Conservation (phyloP, 2,329 filamentous ascomycete species). For the Fusarium beomiforme region DNA sequence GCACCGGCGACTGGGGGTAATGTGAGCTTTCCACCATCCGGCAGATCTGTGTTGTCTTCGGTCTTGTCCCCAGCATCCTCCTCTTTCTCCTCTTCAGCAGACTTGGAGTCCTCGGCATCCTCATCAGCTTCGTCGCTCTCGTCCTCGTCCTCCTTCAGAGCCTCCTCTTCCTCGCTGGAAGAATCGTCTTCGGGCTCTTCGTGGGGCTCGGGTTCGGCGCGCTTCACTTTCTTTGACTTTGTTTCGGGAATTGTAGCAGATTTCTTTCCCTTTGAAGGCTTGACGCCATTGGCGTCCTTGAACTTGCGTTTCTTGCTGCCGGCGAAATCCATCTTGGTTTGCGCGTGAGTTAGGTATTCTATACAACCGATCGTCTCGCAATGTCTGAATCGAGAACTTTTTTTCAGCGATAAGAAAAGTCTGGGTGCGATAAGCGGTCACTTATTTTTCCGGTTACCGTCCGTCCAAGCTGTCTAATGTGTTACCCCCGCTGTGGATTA, state of each 20-base stretch:
- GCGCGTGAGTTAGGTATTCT: slow-evolving; percentile 23
- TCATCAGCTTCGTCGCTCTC: slow-evolving; percentile 45
- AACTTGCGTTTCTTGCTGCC: slow-evolving; percentile 58
- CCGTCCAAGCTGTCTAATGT: neutral
- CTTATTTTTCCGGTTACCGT: slow-evolving; percentile 26
- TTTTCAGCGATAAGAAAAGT: slow-evolving; percentile 44
- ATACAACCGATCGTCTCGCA: slow-evolving; percentile 13
- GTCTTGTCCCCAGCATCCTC: slow-evolving; percentile 41
- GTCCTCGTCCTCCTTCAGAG: slow-evolving; percentile 39
- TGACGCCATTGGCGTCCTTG: slow-evolving; percentile 48
- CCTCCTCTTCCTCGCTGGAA: slow-evolving; percentile 43
- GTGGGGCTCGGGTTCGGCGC: slow-evolving; percentile 44
- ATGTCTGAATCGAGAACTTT: slow-evolving; percentile 36
- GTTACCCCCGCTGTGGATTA: slow-evolving; percentile 33
- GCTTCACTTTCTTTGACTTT: slow-evolving; percentile 57
- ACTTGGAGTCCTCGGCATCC: slow-evolving; percentile 45
- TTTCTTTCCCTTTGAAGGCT: slow-evolving; percentile 39
- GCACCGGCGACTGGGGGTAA: slow-evolving; percentile 63
- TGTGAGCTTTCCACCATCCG: slow-evolving; percentile 55
- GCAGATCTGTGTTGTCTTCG: slow-evolving; percentile 48
- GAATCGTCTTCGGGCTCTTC: slow-evolving; percentile 40
- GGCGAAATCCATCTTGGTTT: slow-evolving; percentile 48
- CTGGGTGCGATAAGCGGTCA: slow-evolving; percentile 33
- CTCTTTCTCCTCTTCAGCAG: slow-evolving; percentile 41
- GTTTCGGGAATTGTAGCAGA: slow-evolving; percentile 43